Evolutionary conservation across 192 early-diverging fungal species (phyloP).

Genomic region (Rhizophagus prolifer): DNA sequence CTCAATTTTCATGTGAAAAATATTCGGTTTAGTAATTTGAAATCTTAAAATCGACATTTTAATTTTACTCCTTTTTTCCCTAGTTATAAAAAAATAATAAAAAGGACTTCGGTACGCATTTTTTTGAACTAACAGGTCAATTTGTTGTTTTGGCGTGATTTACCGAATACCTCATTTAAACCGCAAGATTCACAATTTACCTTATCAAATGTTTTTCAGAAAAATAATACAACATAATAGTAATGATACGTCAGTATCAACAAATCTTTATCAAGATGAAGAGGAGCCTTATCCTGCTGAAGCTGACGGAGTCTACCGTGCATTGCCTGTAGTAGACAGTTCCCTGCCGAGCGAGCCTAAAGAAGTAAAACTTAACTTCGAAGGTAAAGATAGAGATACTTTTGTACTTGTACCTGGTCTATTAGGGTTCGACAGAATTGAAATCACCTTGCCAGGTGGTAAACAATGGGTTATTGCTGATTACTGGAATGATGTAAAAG

Average conservation of each 20-base stretch:
- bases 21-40: no score
- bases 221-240: neutral
- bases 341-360: neutral
- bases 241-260: neutral
- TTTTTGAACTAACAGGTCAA: no score
- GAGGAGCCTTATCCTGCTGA: neutral
- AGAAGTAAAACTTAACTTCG: slow-evolving; percentile 10
- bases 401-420: slow-evolving; percentile 19
- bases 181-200: no score
- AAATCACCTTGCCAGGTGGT: slow-evolving; percentile 2
- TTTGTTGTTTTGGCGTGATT: no score
- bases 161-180: no score
- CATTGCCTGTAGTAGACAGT: neutral
- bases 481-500: slow-evolving; percentile 20
- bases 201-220: neutral
- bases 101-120: no score
- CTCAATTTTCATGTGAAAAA: no score
- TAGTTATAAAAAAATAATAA: no score
- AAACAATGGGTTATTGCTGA: neutral
- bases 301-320: neutral
- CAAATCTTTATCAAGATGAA: neutral
- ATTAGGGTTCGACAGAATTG: neutral
- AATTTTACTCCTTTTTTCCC: no score
- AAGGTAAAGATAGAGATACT: slow-evolving; percentile 24
- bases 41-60: no score